Conservation (phyloP, 1,284 basidiomycete genomes). For the Trichosporon asahii region DNA sequence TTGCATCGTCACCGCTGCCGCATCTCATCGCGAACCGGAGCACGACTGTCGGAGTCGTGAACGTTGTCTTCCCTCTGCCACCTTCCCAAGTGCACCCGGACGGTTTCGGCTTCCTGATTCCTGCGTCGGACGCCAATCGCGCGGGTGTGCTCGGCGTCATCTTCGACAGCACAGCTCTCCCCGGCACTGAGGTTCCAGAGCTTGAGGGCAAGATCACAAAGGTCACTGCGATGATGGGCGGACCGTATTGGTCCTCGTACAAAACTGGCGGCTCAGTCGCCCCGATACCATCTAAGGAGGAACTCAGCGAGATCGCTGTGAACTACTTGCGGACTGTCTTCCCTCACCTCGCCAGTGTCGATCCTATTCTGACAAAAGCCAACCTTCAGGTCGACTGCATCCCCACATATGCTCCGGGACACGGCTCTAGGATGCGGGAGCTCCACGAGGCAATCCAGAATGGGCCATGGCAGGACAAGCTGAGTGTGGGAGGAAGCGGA, state of each 20-base stretch:
- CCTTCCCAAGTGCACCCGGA: slow-evolving; percentile 61
- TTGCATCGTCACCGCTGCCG: slow-evolving; percentile 52
- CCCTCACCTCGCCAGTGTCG: slow-evolving; percentile 44
- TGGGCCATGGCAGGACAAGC: slow-evolving; percentile 58
- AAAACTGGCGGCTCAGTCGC: slow-evolving; percentile 10
- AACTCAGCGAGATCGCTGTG: slow-evolving; percentile 47
- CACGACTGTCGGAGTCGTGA: slow-evolving; percentile 65
- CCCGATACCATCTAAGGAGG: slow-evolving; percentile 17
- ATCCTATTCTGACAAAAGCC: slow-evolving; percentile 57
- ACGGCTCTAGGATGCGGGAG: slow-evolving; percentile 65
- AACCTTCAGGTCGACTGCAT: slow-evolving; percentile 71
- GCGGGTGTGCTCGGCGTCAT: slow-evolving; percentile 69
- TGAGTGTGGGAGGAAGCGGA: slow-evolving; percentile 79
- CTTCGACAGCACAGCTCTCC: slow-evolving; percentile 74
- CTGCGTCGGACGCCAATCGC: slow-evolving; percentile 49
- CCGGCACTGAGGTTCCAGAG: slow-evolving; percentile 57
- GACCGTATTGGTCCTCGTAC: slow-evolving; percentile 62
- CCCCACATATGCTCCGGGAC: slow-evolving; percentile 73
- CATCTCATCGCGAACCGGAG: slow-evolving; percentile 52
- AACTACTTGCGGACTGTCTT: slow-evolving; percentile 57
- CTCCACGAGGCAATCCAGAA: slow-evolving; percentile 57
- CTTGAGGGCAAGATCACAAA: slow-evolving; percentile 55
- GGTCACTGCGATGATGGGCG: slow-evolving; percentile 88
- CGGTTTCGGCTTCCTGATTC: slow-evolving; percentile 93
- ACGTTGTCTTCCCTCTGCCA: slow-evolving; percentile 60